These are phyloP conservation scores for Mesotaenium endlicherianum DNA, from an alignment of 139 green algal species.

Conservation along the genomic window DNA sequence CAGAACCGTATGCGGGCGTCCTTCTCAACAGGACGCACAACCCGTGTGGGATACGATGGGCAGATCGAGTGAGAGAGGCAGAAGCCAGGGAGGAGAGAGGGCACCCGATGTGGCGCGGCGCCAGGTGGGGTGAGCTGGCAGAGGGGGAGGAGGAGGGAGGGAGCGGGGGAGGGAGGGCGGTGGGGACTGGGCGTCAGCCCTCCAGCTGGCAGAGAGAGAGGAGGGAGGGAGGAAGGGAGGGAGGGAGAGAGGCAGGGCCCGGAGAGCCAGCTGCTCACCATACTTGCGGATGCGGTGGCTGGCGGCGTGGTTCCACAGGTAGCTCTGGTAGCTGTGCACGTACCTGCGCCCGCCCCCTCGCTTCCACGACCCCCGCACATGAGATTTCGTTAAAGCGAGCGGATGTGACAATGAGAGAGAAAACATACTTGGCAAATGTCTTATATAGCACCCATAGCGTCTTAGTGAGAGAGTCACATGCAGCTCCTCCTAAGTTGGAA, in stretches of 20 bases:
- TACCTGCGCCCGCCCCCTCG: no score
- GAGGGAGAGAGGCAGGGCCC: background rate
- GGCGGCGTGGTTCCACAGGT: conserved; percentile 81
- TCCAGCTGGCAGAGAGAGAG: background rate
- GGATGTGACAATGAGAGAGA: background rate
- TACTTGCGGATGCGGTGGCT: conserved; percentile 60
- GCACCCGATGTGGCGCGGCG: background rate
- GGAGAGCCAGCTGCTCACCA: conserved; percentile 48
- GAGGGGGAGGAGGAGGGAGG: background rate
- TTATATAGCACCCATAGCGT: background rate
- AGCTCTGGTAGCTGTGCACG: conserved; percentile 89
- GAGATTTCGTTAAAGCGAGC: no score
- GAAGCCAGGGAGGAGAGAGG: background rate
- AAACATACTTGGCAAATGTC: background rate
- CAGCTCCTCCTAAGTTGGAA: no score
- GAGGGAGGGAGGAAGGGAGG: conserved; percentile 7
- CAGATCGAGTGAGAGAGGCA: no score
- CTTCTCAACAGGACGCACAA: no score
- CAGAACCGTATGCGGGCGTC: no score
- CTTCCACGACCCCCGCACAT: no score
- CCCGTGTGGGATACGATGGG: no score
- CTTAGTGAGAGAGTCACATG: background rate
- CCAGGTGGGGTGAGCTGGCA: conserved; percentile 20
- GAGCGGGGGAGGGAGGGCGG: background rate
- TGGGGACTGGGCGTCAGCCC: background rate